Evolutionary conservation across 306 rosid genomes (phyloP).

Genomic region (Rosa rugosa): DNA sequence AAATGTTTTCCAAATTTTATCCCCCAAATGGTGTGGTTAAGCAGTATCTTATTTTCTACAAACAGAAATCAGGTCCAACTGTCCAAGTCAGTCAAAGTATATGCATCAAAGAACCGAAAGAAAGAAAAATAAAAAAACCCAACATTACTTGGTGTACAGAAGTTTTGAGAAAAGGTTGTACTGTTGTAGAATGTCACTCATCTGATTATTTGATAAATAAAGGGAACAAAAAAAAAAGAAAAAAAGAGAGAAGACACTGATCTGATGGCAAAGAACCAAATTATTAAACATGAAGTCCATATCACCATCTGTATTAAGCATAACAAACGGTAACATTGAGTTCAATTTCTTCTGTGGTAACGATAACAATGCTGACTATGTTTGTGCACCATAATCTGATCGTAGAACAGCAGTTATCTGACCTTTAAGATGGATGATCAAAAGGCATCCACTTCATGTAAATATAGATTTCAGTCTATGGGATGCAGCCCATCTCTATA

Average conservation of each 20-base stretch:
- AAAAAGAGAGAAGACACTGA: not conserved
- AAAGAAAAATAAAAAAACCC: not conserved
- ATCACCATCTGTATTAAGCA: constrained; percentile 18
- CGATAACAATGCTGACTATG: not conserved
- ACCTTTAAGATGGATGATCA: constrained; percentile 22
- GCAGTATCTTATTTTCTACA: not conserved
- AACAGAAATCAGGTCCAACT: not conserved
- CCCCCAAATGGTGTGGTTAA: not conserved
- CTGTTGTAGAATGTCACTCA: not conserved
- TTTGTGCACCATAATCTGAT: constrained; percentile 8
- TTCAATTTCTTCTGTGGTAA: constrained; percentile 10
- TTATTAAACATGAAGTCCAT: not conserved
- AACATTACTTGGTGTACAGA: not conserved
- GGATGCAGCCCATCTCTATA: constrained; percentile 22
- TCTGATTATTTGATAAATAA: constrained; percentile 1
- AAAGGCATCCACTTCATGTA: constrained; percentile 38
- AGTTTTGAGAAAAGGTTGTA: not conserved
- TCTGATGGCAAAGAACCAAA: constrained; percentile 9
- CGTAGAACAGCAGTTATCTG: constrained; percentile 22
- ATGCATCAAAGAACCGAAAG: not conserved
- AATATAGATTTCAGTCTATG: constrained; percentile 22
- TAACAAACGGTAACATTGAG: constrained; percentile 22
- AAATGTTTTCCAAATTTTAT: not conserved
- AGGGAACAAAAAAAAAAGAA: too few species aligned
- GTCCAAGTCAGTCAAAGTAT: not conserved